Conservation (phyloP, 73 alveolate genomes). For the Tetrahymena malaccensis region DNA sequence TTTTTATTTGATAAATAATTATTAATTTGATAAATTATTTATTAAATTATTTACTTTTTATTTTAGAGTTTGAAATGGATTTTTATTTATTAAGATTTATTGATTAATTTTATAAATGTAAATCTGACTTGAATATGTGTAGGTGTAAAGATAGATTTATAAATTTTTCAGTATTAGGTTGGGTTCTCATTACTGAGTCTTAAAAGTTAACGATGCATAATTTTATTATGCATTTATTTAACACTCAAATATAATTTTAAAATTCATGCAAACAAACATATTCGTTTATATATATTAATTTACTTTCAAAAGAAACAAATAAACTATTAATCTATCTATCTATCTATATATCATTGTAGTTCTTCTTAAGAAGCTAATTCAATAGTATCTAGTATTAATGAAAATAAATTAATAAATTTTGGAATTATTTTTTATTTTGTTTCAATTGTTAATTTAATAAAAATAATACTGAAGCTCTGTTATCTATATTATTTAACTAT, state of each 20-base stretch:
- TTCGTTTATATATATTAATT: not conserved
- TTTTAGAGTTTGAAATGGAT: no score
- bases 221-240: not conserved
- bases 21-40: no score
- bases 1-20: no score
- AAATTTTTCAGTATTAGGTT: no score
- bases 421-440: not conserved
- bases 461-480: not conserved
- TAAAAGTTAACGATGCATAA: no score
- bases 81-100: no score
- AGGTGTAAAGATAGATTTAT: not conserved
- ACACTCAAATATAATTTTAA: not conserved
- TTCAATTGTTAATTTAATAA: not conserved
- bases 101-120: no score
- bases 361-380: not conserved
- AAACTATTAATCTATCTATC: no score
- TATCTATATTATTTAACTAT: no score
- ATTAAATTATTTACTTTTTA: no score
- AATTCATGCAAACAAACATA: not conserved
- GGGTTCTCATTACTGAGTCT: no score
- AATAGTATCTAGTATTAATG: not conserved
- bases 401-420: not conserved
- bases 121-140: no score
- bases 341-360: not conserved
- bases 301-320: not conserved